phyloP scores from a whole-genome alignment of 1,284 basidiomycete genomes.

The Sporisorium sorghi region DNA sequence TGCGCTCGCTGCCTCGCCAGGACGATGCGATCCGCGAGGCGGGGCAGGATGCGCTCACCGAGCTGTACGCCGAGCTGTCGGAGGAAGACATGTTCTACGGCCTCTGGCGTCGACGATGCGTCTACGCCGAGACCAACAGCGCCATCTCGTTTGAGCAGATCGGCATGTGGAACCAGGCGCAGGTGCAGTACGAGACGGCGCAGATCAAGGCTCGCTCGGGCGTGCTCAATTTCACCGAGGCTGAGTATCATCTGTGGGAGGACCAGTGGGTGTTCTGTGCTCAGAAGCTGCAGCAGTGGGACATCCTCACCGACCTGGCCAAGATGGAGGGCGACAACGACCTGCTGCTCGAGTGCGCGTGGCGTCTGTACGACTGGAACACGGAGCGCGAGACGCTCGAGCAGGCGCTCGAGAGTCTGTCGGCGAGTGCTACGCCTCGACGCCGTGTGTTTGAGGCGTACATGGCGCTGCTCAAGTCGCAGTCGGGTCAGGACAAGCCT shows the following conservation, averaged over 20 bases:
- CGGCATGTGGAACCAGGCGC: slow-evolving; percentile 95
- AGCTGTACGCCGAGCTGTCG: slow-evolving; percentile 92
- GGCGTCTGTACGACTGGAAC: slow-evolving; percentile 92
- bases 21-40: slow-evolving; percentile 84
- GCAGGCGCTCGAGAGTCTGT: slow-evolving; percentile 83
- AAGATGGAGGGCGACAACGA: slow-evolving; percentile 91
- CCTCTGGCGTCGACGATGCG: slow-evolving; percentile 87
- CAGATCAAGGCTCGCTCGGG: slow-evolving; percentile 87
- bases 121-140: slow-evolving; percentile 90
- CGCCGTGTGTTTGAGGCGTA: slow-evolving; percentile 96
- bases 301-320: slow-evolving; percentile 82
- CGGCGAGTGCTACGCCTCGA: slow-evolving; percentile 89
- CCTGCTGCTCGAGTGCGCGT: slow-evolving; percentile 91
- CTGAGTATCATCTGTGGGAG: slow-evolving; percentile 98
- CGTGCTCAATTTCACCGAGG: slow-evolving; percentile 88
- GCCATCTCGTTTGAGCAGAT: slow-evolving; percentile 95
- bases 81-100: slow-evolving; percentile 99
- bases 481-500: slow-evolving; percentile 66
- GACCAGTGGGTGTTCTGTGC: slow-evolving; percentile 98
- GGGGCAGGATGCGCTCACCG: slow-evolving; percentile 89
- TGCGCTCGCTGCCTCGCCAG: slow-evolving; percentile 76
- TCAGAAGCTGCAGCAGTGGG: slow-evolving; percentile 97
- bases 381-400: slow-evolving; percentile 82
- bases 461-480: slow-evolving; percentile 79
- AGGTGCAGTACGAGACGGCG: slow-evolving; percentile 88